Conservation (phyloP, 345 rosid species). For the Microthlaspi erraticum region DNA sequence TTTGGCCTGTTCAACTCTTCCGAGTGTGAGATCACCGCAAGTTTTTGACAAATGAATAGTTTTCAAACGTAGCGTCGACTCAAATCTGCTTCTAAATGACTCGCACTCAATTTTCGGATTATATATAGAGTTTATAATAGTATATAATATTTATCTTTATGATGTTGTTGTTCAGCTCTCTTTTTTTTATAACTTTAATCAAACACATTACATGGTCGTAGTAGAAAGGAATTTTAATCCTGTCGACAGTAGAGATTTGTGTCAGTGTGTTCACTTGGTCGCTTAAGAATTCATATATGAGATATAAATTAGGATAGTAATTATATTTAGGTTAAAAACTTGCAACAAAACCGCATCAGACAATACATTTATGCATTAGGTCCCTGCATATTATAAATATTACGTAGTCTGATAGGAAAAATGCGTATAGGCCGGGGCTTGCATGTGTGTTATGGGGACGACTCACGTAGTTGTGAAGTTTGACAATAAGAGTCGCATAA, state of each 20-base stretch:
- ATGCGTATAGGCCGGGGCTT: constrained; percentile 15
- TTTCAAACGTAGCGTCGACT: not conserved
- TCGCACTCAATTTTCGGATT: not conserved
- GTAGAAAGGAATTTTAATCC: not conserved
- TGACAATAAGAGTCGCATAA: constrained; percentile 23
- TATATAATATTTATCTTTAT: not conserved
- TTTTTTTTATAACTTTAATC: not conserved
- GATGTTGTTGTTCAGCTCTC: not conserved
- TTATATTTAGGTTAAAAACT: not conserved
- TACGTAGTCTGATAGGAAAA: constrained; percentile 11
- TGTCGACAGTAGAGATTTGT: not conserved
- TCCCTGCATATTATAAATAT: not conserved
- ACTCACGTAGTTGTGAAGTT: constrained; percentile 14
- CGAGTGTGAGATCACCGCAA: not conserved
- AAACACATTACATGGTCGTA: not conserved
- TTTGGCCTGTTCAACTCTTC: not conserved
- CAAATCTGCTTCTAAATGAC: not conserved
- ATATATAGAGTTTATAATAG: not conserved
- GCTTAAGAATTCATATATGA: not conserved
- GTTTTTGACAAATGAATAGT: not conserved
- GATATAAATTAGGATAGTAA: not conserved
- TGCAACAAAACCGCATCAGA: not conserved
- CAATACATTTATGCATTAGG: not conserved
- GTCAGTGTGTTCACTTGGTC: not conserved
- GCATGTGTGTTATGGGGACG: constrained; percentile 25